Conservation (phyloP, 768 basidiomycete species). For the Termitomyces bulborhizus region DNA sequence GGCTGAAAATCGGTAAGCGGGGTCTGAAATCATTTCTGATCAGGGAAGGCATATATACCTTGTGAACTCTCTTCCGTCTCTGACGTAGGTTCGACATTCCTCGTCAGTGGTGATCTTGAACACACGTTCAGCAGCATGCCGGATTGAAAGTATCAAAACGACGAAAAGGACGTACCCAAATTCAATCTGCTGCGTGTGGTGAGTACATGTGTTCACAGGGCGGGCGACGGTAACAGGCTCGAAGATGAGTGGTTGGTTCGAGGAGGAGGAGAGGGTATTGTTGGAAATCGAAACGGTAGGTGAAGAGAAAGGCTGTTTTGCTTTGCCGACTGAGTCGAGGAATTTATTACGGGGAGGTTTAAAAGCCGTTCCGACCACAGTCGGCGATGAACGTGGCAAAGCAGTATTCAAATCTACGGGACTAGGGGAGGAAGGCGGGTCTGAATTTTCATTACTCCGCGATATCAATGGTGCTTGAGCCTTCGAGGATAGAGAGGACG, state of each 20-base stretch:
- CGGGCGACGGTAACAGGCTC: slow-evolving; percentile 8
- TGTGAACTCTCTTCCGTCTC: slow-evolving; percentile 37
- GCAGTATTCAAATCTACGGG: neutral
- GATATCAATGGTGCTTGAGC: neutral
- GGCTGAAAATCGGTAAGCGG: neutral
- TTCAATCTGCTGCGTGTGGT: neutral
- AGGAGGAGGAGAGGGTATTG: neutral
- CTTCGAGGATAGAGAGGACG: neutral
- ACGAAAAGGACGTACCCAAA: neutral
- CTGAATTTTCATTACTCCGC: neutral
- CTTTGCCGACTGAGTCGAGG: slow-evolving; percentile 1
- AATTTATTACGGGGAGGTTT: neutral
- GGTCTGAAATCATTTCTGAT: neutral
- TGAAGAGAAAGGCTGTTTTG: slow-evolving; percentile 16
- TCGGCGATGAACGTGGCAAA: slow-evolving; percentile 1
- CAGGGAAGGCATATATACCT: slow-evolving; percentile 16
- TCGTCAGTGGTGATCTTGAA: neutral
- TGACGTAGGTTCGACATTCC: slow-evolving; percentile 16
- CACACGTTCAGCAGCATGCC: neutral
- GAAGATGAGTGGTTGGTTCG: slow-evolving; percentile 19
- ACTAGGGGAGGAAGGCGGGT: slow-evolving; percentile 1
- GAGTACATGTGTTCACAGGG: neutral
- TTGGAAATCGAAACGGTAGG: slow-evolving; percentile 15
- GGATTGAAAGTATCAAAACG: no score
- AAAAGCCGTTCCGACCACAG: slow-evolving; percentile 1